These are phyloP conservation scores for Avena atlantica DNA, from an alignment of 176 grass and related monocot species.

Conservation along the genomic window DNA sequence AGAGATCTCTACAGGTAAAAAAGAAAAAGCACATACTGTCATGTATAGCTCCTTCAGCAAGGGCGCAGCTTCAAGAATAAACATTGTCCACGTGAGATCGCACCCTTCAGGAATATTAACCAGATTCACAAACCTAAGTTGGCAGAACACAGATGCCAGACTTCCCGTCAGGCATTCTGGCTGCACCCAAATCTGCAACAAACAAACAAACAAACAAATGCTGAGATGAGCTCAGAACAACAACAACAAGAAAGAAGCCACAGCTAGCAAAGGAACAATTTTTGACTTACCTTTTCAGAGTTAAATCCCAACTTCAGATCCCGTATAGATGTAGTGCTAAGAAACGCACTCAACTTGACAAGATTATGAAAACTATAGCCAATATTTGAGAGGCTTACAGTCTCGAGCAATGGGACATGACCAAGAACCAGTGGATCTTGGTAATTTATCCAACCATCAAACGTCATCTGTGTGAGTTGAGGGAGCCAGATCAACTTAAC, in stretches of 20 bases:
- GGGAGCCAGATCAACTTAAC: neutral
- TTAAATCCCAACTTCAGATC: neutral
- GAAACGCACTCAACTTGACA: neutral
- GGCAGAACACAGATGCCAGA: neutral
- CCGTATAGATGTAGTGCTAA: neutral
- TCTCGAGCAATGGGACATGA: conserved; percentile 1
- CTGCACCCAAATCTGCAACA: neutral
- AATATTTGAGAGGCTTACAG: neutral
- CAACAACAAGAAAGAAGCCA: neutral
- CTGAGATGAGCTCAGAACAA: neutral
- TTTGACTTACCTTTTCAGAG: neutral
- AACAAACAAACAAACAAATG: neutral
- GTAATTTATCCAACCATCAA: neutral
- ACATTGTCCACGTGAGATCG: neutral
- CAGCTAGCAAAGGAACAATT: neutral
- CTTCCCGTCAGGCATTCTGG: neutral
- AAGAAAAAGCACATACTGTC: neutral
- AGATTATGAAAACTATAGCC: neutral
- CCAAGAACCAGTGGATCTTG: neutral
- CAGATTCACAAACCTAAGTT: neutral
- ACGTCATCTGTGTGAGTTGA: neutral
- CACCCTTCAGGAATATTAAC: neutral
- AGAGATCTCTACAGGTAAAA: neutral
- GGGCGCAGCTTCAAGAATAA: neutral
- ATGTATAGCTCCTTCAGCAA: neutral